phyloP scores from a whole-genome alignment of 805 yeast species.

The Candida pseudofarinosa region DNA sequence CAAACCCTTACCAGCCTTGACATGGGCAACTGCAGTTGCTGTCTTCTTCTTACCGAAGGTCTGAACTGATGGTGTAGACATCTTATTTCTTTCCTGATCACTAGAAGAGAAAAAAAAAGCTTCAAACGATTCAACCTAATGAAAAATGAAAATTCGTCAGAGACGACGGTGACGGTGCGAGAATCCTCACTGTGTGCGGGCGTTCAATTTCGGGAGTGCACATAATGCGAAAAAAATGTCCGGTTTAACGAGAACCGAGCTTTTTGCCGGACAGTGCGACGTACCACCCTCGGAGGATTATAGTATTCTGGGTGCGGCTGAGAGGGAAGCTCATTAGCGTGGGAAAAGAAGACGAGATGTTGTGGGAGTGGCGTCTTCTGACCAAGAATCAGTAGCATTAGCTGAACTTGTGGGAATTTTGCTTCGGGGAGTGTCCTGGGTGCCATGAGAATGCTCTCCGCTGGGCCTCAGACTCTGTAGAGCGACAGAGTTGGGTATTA shows the following conservation, averaged over 20 bases:
- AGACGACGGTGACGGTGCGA: background rate
- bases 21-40: slow-evolving; percentile 99
- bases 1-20: slow-evolving; percentile 98
- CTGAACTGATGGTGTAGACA: slow-evolving; percentile 89
- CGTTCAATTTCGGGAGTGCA: background rate
- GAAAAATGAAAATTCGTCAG: slow-evolving; percentile 3
- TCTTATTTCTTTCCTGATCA: slow-evolving; percentile 18
- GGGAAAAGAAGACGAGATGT: no score
- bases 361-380: no score
- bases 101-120: slow-evolving; percentile 7
- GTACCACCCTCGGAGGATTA: background rate
- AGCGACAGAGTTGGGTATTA: no score
- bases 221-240: background rate
- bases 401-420: no score
- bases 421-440: no score
- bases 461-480: no score
- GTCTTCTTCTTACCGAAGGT: slow-evolving; percentile 99
- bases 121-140: slow-evolving; percentile 3
- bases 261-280: background rate
- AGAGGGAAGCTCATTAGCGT: no score
- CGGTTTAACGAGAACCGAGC: background rate
- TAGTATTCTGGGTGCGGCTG: no score
- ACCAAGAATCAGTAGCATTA: no score
- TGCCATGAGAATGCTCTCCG: no score
- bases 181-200: background rate